Conservation (phyloP, 164 flowering plant genomes). For the Macadamia tetraphylla region DNA sequence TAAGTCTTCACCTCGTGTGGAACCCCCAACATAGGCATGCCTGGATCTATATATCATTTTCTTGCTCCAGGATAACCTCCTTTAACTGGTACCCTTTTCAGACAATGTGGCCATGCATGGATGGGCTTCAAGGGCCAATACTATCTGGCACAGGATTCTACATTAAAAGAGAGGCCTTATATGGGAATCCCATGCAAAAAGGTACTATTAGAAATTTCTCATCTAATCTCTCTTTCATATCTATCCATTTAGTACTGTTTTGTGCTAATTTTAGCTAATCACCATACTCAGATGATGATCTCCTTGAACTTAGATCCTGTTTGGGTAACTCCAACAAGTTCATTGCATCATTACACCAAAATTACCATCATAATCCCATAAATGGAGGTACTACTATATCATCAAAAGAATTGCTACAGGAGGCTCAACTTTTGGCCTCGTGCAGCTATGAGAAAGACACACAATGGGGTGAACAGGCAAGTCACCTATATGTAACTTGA, state of each 20-base stretch:
- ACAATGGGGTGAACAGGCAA: slow-evolving; percentile 9
- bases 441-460: slow-evolving; percentile 3
- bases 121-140: slow-evolving; percentile 25
- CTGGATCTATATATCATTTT: too few relatives aligned
- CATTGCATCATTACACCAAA: background rate
- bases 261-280: background rate
- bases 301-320: background rate
- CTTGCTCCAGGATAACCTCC: too few relatives aligned
- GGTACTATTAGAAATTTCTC: too few relatives aligned
- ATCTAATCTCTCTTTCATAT: too few relatives aligned
- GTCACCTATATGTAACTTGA: background rate
- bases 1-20: too few relatives aligned
- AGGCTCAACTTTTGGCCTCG: background rate
- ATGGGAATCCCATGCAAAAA: slow-evolving; percentile 1
- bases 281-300: background rate
- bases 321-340: slow-evolving; percentile 1
- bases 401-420: background rate
- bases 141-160: slow-evolving; percentile 28
- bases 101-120: slow-evolving; percentile 24
- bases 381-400: background rate
- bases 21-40: too few relatives aligned
- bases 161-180: slow-evolving; percentile 28
- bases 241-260: too few relatives aligned
- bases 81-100: background rate
- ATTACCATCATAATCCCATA: background rate